Conservation (phyloP, 306 rosid species). For the Dryas alaskensis region DNA sequence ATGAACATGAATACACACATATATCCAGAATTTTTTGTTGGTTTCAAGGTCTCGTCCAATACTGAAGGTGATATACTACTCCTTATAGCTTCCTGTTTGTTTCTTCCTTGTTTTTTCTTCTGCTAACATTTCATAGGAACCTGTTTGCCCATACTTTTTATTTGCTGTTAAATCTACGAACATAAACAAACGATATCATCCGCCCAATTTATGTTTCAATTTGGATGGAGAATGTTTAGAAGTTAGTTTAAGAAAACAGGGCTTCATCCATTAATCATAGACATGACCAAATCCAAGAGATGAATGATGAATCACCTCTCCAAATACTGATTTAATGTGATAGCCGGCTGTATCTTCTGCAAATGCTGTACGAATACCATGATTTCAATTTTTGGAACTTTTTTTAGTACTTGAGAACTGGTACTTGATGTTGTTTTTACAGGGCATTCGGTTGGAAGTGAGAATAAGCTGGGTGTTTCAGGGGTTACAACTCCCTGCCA, state of each 20-base stretch:
- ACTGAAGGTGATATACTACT: constrained; percentile 58
- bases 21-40: constrained; percentile 74
- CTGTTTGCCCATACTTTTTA: constrained; percentile 6
- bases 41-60: constrained; percentile 61
- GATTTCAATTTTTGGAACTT: constrained; percentile 16
- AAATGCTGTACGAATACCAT: constrained; percentile 29
- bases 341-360: constrained; percentile 32
- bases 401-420: constrained; percentile 23
- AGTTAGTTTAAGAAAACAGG: constrained; percentile 25
- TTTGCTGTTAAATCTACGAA: constrained; percentile 12
- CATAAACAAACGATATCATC: constrained; percentile 20
- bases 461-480: constrained; percentile 43
- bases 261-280: constrained; percentile 28
- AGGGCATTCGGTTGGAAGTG: constrained; percentile 42
- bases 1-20: constrained; percentile 78
- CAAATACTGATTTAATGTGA: constrained; percentile 36
- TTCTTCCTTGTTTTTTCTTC: constrained; percentile 5
- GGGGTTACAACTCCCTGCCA: constrained; percentile 40
- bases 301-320: constrained; percentile 31
- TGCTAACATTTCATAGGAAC: constrained; percentile 3
- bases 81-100: constrained; percentile 21
- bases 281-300: constrained; percentile 28
- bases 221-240: constrained; percentile 29
- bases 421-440: constrained; percentile 24
- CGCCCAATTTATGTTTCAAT: constrained; percentile 18